Conservation (phyloP, 1,139 yeast species). For the Yamadazyma kanchanaburiensis region DNA sequence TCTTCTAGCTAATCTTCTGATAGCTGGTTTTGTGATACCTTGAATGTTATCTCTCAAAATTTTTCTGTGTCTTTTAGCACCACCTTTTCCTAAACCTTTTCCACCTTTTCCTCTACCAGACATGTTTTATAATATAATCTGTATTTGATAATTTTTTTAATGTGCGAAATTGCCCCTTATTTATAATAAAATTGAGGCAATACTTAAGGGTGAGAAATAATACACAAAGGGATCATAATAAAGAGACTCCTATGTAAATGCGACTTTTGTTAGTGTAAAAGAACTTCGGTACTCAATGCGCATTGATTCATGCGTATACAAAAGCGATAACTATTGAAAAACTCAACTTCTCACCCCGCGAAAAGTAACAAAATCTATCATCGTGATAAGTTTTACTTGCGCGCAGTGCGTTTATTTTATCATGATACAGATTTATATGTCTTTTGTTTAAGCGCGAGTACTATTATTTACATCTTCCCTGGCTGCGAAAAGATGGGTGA, state of each 20-base stretch:
- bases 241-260: not conserved
- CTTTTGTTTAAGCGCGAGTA: not conserved
- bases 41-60: constrained; percentile 98
- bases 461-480: constrained; percentile 1
- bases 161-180: constrained; percentile 7
- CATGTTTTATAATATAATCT: constrained; percentile 49
- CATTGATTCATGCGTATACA: too few species aligned
- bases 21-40: constrained; percentile 99
- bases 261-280: not conserved
- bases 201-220: constrained; percentile 1
- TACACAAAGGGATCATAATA: constrained; percentile 1
- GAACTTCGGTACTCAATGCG: not conserved
- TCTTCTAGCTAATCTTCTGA: constrained; percentile 99
- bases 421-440: not conserved
- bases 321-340: constrained; percentile 1
- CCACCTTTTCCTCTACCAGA: constrained; percentile 99
- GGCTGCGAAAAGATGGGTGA: constrained; percentile 1
- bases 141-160: constrained; percentile 6
- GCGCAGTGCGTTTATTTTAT: not conserved
- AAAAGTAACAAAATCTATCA: not conserved
- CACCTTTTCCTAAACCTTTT: constrained; percentile 98
- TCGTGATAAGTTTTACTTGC: not conserved
- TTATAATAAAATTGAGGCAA: constrained; percentile 5
- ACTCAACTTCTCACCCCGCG: not conserved
- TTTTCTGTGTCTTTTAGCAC: constrained; percentile 99